phyloP scores from a whole-genome alignment of 2,329 filamentous ascomycete genomes.

The Coleophoma cylindrospora region DNA sequence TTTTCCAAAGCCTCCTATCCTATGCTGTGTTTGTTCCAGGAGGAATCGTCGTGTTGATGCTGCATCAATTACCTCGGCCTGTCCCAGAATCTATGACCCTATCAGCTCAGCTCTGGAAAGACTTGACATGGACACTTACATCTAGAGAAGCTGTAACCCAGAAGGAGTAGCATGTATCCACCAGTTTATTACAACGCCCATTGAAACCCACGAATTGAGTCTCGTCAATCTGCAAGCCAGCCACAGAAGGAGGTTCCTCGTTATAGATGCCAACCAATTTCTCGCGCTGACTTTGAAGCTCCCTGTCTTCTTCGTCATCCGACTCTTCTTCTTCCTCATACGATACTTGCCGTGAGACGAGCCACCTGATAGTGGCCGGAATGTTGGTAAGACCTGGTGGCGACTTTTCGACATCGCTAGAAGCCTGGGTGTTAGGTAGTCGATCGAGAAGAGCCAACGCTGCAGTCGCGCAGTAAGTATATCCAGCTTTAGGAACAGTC shows the following conservation, averaged over 20 bases:
- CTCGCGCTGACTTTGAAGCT: not conserved
- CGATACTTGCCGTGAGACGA: constrained; percentile 59
- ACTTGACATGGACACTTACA: constrained; percentile 25
- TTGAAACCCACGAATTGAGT: constrained; percentile 67
- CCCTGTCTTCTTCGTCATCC: constrained; percentile 26
- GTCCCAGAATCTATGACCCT: constrained; percentile 47
- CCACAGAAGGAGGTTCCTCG: constrained; percentile 22
- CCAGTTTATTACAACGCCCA: constrained; percentile 83
- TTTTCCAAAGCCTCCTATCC: constrained; percentile 80
- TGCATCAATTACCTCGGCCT: constrained; percentile 51
- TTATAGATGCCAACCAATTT: constrained; percentile 11
- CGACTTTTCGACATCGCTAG: not conserved
- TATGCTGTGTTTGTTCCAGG: constrained; percentile 79
- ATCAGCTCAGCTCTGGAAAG: constrained; percentile 15
- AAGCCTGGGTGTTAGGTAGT: constrained; percentile 14
- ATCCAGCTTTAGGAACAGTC: constrained; percentile 57
- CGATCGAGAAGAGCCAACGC: constrained; percentile 65
- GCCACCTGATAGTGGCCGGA: constrained; percentile 40
- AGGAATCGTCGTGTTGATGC: constrained; percentile 69
- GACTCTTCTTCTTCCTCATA: constrained; percentile 43
- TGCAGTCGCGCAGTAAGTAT: constrained; percentile 82
- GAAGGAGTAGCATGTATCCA: constrained; percentile 94
- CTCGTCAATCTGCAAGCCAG: constrained; percentile 13
- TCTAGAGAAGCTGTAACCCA: constrained; percentile 71
- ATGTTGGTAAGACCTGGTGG: constrained; percentile 28